Conservation (phyloP, 306 rosid genomes). For the Urtica urens region DNA sequence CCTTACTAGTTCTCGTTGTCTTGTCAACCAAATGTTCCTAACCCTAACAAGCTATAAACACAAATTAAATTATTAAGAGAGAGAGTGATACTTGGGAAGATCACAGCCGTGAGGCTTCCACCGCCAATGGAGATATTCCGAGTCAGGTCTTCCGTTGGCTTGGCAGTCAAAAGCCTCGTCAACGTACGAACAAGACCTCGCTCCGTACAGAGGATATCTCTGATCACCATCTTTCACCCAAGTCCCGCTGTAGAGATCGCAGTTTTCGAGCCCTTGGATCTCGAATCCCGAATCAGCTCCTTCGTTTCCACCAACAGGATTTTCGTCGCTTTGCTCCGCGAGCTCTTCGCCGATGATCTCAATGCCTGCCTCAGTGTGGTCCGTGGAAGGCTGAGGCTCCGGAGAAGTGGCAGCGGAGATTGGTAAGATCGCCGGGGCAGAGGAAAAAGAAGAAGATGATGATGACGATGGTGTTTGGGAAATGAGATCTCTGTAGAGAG, state of each 20-base stretch:
- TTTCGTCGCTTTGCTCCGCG: constrained; percentile 12
- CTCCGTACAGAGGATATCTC: constrained; percentile 48
- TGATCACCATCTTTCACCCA: constrained; percentile 70
- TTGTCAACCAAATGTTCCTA: no score
- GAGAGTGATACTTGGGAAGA: constrained; percentile 55
- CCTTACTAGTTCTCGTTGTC: no score
- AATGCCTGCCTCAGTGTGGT: neutral
- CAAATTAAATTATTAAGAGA: neutral
- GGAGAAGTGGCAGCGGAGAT: constrained; percentile 20
- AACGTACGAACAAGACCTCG: constrained; percentile 84
- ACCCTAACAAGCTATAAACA: no score
- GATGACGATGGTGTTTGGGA: constrained; percentile 4
- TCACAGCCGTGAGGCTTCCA: constrained; percentile 86
- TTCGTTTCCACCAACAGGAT: neutral
- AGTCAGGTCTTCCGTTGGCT: constrained; percentile 57
- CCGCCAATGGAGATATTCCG: constrained; percentile 66
- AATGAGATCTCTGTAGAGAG: constrained; percentile 39
- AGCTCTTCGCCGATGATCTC: neutral
- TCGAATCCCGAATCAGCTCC: constrained; percentile 9
- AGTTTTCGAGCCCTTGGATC: constrained; percentile 18
- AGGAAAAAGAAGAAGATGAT: neutral
- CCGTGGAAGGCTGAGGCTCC: neutral
- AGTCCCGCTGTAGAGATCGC: constrained; percentile 63
- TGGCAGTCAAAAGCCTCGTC: constrained; percentile 87
- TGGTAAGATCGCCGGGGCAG: neutral